Evolutionary conservation across 1,139 yeast species (phyloP), one percentile per base, ranked within the genome.

Genomic region (Saccharomycopsis phalli): DNA sequence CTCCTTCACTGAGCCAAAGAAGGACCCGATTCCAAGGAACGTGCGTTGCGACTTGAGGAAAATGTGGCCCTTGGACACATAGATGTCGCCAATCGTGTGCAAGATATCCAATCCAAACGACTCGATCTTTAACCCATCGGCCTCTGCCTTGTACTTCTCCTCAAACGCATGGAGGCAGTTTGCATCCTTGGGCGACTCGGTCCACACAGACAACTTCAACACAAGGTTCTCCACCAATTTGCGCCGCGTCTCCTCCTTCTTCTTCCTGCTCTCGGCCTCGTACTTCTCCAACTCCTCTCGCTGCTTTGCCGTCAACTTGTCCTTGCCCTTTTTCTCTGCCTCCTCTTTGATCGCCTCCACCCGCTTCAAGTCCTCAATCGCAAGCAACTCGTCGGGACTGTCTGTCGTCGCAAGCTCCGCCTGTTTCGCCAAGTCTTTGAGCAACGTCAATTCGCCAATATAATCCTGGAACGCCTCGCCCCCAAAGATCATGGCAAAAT

Each of bases 31-130:
- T 1, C 94, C 93, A 50, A 83, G 68, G 48, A 82, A 74, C 45
- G 80, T 78, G 53, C 84, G 94, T 38, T 70, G 69, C 25, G 87
- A 74, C 53, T 76, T 76, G 40, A 78, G 53, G 47, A 63, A 71
- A 13, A 76, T 65, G 32, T 65, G 61, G 2, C 74, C 83, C 54
- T 86, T 86, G 50, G 81, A 69, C 49, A 69, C 68, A 59, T 88
- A 88, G 6, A 83, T 76, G 30, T 71, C 65, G 14, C 97, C 97
- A 44, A 88, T 76, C 1, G 95, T 72, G 55, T 88, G 96, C 44
- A 91, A 69, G 36, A 88, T 80, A 56, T 88, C 95, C 39, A 87
- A 65, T 6, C 97, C 97, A 62, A 88, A 91, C 39, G 95, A 83
- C 60, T 88, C 97, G 82, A 86, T 78, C 56, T 88, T 88, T 48